Percentiles rank a stretch among this genome's conserved stretches.
Conservation (phyloP, 352 stramenopile genomes). For the Globisporangium alternatum region DNA sequence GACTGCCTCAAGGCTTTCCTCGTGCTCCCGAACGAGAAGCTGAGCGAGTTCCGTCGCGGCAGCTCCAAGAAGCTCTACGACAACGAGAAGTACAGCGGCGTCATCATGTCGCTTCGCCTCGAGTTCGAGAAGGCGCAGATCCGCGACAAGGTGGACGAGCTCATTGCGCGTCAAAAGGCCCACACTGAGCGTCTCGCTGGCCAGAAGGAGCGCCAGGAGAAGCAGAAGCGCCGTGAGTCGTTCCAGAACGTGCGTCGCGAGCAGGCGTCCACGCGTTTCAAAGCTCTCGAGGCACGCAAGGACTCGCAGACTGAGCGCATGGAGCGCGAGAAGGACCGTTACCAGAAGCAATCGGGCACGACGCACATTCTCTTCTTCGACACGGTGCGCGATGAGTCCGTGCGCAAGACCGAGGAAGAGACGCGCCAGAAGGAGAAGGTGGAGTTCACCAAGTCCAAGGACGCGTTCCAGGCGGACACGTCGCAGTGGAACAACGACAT, state of each 20-base stretch:
- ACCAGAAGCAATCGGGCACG: slow-evolving; percentile 65
- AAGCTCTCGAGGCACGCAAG: slow-evolving; percentile 78
- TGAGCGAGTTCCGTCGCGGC: slow-evolving; percentile 69
- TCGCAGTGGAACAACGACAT: slow-evolving; percentile 89
- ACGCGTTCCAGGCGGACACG: slow-evolving; percentile 85
- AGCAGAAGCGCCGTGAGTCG: slow-evolving; percentile 71
- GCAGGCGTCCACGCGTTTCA: slow-evolving; percentile 67
- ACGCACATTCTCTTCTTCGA: slow-evolving; percentile 87
- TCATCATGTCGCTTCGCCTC: slow-evolving; percentile 74
- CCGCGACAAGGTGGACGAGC: slow-evolving; percentile 68
- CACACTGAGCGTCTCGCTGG: slow-evolving; percentile 67
- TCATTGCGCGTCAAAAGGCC: slow-evolving; percentile 63
- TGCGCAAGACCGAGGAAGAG: slow-evolving; percentile 77
- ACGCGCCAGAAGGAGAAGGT: slow-evolving; percentile 84
- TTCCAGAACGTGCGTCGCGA: slow-evolving; percentile 73
- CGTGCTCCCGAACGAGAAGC: slow-evolving; percentile 63
- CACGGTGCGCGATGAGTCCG: slow-evolving; percentile 65
- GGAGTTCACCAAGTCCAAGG: slow-evolving; percentile 88
- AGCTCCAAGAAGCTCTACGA: slow-evolving; percentile 76
- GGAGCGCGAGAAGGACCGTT: slow-evolving; percentile 80
- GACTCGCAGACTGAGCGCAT: slow-evolving; percentile 77
- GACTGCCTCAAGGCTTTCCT: slow-evolving; percentile 86
- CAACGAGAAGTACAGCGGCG: slow-evolving; percentile 72
- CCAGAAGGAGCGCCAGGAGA: slow-evolving; percentile 52
- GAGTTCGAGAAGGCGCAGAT: slow-evolving; percentile 87